Conservation (phyloP, 176 grass and related monocot species). For the Triticum dicoccoides region DNA sequence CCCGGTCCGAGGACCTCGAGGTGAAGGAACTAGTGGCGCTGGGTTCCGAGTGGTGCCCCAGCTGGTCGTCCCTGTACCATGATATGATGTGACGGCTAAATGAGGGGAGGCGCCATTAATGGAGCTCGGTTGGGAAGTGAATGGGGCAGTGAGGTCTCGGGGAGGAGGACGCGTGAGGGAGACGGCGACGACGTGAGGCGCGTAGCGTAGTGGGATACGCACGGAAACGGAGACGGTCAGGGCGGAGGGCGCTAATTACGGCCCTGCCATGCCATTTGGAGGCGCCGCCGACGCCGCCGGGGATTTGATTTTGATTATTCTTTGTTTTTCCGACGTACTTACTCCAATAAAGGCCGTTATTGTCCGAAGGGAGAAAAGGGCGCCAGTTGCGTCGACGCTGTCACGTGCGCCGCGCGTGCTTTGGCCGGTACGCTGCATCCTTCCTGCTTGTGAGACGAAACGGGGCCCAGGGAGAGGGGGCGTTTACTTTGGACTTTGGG, state of each 20-base stretch:
- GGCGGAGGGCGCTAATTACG: conserved; percentile 24
- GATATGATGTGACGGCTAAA: background rate
- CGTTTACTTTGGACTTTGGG: background rate
- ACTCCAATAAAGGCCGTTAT: background rate
- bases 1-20: background rate
- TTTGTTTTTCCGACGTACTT: background rate
- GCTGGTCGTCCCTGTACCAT: background rate
- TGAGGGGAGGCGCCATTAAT: conserved; percentile 65
- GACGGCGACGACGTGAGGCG: background rate
- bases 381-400: background rate
- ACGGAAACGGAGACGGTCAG: conserved; percentile 23
- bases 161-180: background rate
- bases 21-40: background rate
- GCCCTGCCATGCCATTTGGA: conserved; percentile 27
- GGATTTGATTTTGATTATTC: background rate
- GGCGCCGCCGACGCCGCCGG: background rate
- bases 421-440: background rate
- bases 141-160: background rate
- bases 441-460: background rate
- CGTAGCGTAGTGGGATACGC: background rate
- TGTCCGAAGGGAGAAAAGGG: background rate
- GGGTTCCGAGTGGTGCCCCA: background rate
- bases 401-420: background rate
- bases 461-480: background rate
- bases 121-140: conserved; percentile 42